Percentiles rank a stretch among this genome's conserved stretches.
Evolutionary conservation across 139 green algal genomes (phyloP).

Genomic region (Penium margaritaceum): DNA sequence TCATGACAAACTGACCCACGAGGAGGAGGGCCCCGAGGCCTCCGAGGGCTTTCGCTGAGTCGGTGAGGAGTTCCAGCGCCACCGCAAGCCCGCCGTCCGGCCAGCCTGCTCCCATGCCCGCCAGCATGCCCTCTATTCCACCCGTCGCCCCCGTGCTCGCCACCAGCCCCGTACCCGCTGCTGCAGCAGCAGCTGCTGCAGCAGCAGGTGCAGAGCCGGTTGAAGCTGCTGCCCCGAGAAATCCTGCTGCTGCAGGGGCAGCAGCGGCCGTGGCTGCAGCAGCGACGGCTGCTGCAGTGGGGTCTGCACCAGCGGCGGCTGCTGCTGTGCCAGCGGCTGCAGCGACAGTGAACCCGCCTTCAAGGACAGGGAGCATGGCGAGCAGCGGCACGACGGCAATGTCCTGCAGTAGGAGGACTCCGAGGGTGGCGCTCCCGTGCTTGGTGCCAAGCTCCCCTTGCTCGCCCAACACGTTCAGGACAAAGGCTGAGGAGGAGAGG

Average conservation of each 20-base stretch:
- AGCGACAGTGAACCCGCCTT: conserved; percentile 10
- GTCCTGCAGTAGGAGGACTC: conserved; percentile 86
- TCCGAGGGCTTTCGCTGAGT: neutral
- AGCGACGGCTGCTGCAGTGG: neutral
- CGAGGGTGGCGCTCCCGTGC: conserved; percentile 76
- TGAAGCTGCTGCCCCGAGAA: neutral
- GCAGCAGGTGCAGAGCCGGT: neutral
- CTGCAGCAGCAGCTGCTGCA: neutral
- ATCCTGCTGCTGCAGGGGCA: neutral
- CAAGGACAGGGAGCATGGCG: conserved; percentile 75
- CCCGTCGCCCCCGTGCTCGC: neutral
- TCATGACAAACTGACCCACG: conserved; percentile 3
- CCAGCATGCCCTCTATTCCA: neutral
- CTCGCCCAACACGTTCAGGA: conserved; percentile 83
- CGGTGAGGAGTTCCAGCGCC: neutral
- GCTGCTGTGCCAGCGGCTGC: conserved; percentile 7
- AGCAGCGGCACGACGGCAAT: conserved; percentile 87
- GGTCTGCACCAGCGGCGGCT: conserved; percentile 6
- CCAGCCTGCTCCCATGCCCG: neutral
- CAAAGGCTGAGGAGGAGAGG: conserved; percentile 80
- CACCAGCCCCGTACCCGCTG: neutral
- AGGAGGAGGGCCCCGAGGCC: conserved; percentile 28
- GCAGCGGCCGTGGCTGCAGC: neutral
- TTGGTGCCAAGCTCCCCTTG: conserved; percentile 63
- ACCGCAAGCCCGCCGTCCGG: neutral